phyloP scores from a whole-genome alignment of 768 basidiomycete genomes.

The Lanmaoa rubissima region DNA sequence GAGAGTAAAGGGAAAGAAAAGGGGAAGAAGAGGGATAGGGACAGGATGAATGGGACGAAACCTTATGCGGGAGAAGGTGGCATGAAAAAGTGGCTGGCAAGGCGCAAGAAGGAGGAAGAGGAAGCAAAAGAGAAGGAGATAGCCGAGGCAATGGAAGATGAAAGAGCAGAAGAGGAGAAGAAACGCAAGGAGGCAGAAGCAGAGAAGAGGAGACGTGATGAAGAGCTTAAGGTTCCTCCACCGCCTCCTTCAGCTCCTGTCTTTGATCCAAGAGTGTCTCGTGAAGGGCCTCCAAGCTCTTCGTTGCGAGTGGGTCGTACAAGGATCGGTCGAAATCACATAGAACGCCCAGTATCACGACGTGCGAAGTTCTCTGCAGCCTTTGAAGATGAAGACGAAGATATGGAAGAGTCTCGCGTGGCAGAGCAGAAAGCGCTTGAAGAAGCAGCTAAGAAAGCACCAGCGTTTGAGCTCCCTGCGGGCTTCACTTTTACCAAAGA shows the following conservation, averaged over 20 bases:
- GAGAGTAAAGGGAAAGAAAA: conserved; percentile 36
- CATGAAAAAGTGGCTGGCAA: conserved; percentile 72
- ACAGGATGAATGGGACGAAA: conserved; percentile 54
- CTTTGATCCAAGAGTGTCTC: conserved; percentile 20
- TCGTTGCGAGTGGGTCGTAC: conserved; percentile 67
- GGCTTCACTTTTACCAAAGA: conserved; percentile 69
- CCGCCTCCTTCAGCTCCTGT: conserved; percentile 15
- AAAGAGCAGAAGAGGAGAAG: conserved; percentile 30
- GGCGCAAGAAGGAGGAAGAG: conserved; percentile 56
- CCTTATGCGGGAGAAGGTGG: conserved; percentile 79
- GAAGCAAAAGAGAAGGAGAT: conserved; percentile 40
- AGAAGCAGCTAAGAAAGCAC: conserved; percentile 53
- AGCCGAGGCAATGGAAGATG: conserved; percentile 35
- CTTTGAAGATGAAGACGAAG: conserved; percentile 50
- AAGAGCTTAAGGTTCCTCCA: conserved; percentile 18
- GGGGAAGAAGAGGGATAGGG: conserved; percentile 36
- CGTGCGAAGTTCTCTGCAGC: conserved; percentile 66
- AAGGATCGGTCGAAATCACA: conserved; percentile 55
- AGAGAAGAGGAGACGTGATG: conserved; percentile 17
- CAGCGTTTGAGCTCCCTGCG: conserved; percentile 56
- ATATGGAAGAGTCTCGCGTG: conserved; percentile 38
- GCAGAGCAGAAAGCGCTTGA: conserved; percentile 49
- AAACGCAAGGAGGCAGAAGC: conserved; percentile 19
- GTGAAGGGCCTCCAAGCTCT: conserved; percentile 35
- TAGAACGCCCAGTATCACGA: conserved; percentile 51